Percentiles rank a stretch among this genome's conserved stretches.
Evolutionary conservation across 495 filamentous ascomycete species (phyloP).

Genomic region (Clavariopsis aquatica): DNA sequence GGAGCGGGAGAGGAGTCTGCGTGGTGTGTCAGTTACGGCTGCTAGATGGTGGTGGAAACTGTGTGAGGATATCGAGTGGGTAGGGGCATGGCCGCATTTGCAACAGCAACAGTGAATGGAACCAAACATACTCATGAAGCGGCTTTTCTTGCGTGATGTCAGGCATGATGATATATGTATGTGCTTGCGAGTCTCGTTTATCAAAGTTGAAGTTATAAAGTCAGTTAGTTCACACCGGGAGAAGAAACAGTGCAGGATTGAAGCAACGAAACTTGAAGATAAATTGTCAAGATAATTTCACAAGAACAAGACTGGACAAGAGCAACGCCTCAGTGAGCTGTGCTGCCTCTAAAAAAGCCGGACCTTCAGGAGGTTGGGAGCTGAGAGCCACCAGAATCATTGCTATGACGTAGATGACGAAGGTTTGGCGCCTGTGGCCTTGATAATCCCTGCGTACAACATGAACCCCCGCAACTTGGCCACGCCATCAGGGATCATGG

Average conservation of each 20-base stretch:
- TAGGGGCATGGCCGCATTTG: not conserved
- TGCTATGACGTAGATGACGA: constrained; percentile 35
- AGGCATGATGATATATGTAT: constrained; percentile 24
- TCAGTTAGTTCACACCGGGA: not conserved
- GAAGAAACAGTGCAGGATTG: not conserved
- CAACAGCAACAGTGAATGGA: constrained; percentile 1
- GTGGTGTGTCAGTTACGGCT: not conserved
- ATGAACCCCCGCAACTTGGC: constrained; percentile 9
- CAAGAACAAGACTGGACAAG: not conserved
- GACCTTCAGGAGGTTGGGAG: constrained; percentile 26
- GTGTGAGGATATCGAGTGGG: not conserved
- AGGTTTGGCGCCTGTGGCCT: not conserved
- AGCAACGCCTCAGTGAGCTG: constrained; percentile 20
- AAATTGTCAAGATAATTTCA: not conserved
- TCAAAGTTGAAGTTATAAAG: not conserved
- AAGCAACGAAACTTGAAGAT: constrained; percentile 1
- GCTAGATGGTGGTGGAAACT: not conserved
- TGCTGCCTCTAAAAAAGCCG: constrained; percentile 12
- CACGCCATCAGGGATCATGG: constrained; percentile 14
- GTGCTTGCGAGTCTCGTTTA: not conserved
- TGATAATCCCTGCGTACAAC: constrained; percentile 18
- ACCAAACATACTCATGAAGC: constrained; percentile 44
- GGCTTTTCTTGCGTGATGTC: constrained; percentile 33
- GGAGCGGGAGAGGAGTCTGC: constrained; percentile 51
- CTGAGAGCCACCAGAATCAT: constrained; percentile 2